Evolutionary conservation across 768 basidiomycete species (phyloP).

Genomic region (Aureoboletus auriporus): DNA sequence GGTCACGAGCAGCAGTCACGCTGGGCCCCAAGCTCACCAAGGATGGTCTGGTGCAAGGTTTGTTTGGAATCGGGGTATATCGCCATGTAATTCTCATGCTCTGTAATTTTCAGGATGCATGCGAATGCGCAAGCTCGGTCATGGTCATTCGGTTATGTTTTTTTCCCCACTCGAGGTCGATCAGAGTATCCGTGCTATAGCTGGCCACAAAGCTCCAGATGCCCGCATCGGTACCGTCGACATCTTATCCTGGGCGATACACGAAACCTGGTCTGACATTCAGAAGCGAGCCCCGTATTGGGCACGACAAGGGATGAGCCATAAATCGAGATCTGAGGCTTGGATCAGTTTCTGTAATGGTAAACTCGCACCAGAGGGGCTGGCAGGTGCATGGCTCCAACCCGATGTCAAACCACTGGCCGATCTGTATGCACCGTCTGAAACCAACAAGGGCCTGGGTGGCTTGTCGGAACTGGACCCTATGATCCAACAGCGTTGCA

Average conservation of each 20-base stretch:
- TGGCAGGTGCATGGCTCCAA: constrained; percentile 32
- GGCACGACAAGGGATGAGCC: constrained; percentile 33
- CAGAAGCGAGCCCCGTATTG: constrained; percentile 36
- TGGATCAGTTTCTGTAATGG: constrained; percentile 7
- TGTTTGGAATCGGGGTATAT: too few relatives aligned
- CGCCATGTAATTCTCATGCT: too few relatives aligned
- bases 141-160: too few relatives aligned
- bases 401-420: constrained; percentile 33
- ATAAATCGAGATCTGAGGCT: constrained; percentile 4
- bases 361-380: neutral
- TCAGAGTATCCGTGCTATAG: too few relatives aligned
- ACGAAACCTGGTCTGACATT: constrained; percentile 39
- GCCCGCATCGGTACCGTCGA: constrained; percentile 16
- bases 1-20: too few relatives aligned
- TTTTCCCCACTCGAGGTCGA: too few relatives aligned
- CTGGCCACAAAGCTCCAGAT: constrained; percentile 7
- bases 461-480: neutral
- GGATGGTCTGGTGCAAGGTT: too few relatives aligned
- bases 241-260: constrained; percentile 41
- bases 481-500: constrained; percentile 6
- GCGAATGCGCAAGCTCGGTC: too few relatives aligned
- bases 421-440: constrained; percentile 26
- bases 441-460: neutral
- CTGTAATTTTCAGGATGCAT: too few relatives aligned
- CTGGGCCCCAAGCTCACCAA: too few relatives aligned